Evolutionary conservation across 371 early-diverging fungal genomes (phyloP), one percentile per base, ranked within the genome.

Genomic region (Mucor saturninus): DNA sequence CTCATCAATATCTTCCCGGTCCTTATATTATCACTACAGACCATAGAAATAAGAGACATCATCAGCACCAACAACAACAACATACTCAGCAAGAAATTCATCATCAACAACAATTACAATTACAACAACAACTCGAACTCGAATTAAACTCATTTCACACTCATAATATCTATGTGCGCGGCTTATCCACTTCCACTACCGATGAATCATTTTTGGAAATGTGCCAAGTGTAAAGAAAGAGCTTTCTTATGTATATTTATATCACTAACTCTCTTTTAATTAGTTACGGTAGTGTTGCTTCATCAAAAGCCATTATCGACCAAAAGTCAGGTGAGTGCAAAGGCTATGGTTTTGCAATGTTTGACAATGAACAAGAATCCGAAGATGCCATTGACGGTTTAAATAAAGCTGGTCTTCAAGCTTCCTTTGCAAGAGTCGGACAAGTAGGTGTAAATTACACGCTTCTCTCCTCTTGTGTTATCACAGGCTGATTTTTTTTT

Each of bases 341-440:
- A 74, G 95, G 95, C 1, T 94, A 91, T 72, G 97, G 97, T 5
- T 96, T 96, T 67, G 93, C 94, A 26, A 87, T 94, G 87, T 96
- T 91, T 74, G 89, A 89, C 49, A 87, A 80, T 15, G 84, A 82
- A 31, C 79, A 83, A 14, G 88, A 91, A 56, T 89, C 92, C 10
- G 70, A 80, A 40, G 50, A 62, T 8, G 93, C 94, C 15, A 91
- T 93, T 64, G 80, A 82, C 40, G 92, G 83, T n/a, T 75, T 95
- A 38, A 84, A 78, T 30, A 76, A 76, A 13, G 65, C 79, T 55
- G 94, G 93, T 5, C 83, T 84, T 48, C 88, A 90, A 61, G 90
- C 88, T 4, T 87, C 91, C 5, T 84, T 91, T 85, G 95, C 95
- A 5, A 82, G 84, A 67, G 88, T 91, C 30, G 81, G 83, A 60